Conservation (phyloP, 2,329 filamentous ascomycete species). For the Iodosphaeria phyllophila region DNA sequence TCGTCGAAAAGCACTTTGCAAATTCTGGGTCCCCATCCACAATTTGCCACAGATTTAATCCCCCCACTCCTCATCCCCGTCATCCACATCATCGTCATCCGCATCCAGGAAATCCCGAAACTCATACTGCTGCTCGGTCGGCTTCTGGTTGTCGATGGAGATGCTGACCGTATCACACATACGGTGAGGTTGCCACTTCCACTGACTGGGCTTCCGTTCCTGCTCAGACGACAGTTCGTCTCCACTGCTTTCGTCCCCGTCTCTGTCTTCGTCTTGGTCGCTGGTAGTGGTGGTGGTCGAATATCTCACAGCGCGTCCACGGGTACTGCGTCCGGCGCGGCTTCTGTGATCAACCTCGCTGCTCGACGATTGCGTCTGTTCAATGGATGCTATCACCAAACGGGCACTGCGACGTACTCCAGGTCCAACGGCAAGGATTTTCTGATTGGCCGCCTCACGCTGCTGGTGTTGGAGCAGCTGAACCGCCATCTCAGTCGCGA, state of each 20-base stretch:
- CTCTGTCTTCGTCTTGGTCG: not conserved
- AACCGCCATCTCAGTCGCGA: constrained; percentile 5
- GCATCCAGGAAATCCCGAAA: not conserved
- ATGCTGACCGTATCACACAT: constrained; percentile 1
- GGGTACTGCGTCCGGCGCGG: constrained; percentile 10
- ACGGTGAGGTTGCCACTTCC: no score
- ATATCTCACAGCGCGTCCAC: no score
- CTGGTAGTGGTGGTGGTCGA: not conserved
- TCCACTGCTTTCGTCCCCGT: constrained; percentile 13
- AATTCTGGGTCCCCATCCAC: no score
- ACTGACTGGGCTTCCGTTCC: not conserved
- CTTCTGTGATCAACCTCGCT: constrained; percentile 6
- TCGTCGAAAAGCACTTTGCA: no score
- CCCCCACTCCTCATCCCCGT: constrained; percentile 1
- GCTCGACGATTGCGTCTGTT: not conserved
- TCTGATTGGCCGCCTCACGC: constrained; percentile 1
- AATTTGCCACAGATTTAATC: no score
- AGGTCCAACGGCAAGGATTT: no score
- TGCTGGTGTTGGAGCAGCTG: not conserved
- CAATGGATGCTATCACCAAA: constrained; percentile 1
- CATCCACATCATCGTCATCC: not conserved
- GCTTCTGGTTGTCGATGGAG: constrained; percentile 1
- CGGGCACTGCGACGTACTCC: not conserved
- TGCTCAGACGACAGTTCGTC: constrained; percentile 11
- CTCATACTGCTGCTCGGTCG: constrained; percentile 1